These are phyloP conservation scores for Sporisorium sorghi DNA, from an alignment of 1,284 basidiomycete genomes.

Conservation along the genomic window DNA sequence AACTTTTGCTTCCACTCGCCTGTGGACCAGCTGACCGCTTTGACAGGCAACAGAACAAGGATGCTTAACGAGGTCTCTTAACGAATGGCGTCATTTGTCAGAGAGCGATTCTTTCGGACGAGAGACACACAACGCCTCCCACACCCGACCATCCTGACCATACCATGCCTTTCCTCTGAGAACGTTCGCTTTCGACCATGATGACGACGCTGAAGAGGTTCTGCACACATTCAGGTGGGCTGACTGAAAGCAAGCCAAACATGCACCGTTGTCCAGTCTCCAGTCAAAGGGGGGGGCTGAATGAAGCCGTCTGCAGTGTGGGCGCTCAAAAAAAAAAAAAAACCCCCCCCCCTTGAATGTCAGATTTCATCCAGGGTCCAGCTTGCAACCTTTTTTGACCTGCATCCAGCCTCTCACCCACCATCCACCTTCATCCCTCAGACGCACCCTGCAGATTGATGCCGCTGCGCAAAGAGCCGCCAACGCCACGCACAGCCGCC, in stretches of 20 bases:
- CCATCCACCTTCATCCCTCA: neutral
- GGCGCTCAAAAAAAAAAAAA: too few species aligned
- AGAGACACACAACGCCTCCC: too few species aligned
- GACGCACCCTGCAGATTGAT: constrained; percentile 2
- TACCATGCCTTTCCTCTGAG: too few species aligned
- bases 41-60: too few species aligned
- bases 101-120: constrained; percentile 5
- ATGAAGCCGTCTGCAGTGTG: too few species aligned
- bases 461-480: constrained; percentile 49
- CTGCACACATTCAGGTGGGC: too few species aligned
- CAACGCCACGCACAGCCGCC: constrained; percentile 44
- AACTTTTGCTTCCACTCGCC: neutral
- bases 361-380: constrained; percentile 32
- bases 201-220: too few species aligned
- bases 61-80: neutral
- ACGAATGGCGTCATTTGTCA: constrained; percentile 48
- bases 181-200: too few species aligned
- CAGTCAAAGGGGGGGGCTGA: too few species aligned
- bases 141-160: too few species aligned
- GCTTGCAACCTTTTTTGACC: constrained; percentile 1
- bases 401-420: neutral
- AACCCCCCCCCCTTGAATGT: neutral
- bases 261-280: too few species aligned
- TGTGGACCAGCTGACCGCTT: constrained; percentile 18
- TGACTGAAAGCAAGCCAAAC: too few species aligned